phyloP scores from a whole-genome alignment of 2,329 filamentous ascomycete species.

The Colletotrichum sp. region DNA sequence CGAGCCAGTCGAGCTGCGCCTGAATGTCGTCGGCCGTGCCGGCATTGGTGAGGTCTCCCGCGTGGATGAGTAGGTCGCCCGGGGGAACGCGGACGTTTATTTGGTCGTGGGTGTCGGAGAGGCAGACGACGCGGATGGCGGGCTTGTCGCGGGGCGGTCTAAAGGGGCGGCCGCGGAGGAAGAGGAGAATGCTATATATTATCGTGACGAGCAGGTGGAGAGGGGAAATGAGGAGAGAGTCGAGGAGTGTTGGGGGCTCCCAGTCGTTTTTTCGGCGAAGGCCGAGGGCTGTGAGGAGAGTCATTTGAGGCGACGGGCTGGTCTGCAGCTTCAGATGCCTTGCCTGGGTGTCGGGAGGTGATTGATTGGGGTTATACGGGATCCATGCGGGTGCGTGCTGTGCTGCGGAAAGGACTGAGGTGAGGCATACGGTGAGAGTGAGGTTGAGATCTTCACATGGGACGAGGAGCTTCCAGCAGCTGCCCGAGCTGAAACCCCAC shows the following conservation, averaged over 20 bases:
- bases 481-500: conserved; percentile 16
- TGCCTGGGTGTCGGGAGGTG: neutral
- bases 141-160: conserved; percentile 57
- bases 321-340: neutral
- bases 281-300: conserved; percentile 47
- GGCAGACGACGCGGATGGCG: conserved; percentile 79
- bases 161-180: conserved; percentile 71
- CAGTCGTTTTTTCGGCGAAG: conserved; percentile 52
- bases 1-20: conserved; percentile 83
- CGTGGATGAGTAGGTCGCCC: conserved; percentile 88
- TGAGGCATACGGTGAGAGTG: conserved; percentile 5
- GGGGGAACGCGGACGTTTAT: conserved; percentile 65
- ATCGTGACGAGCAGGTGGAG: conserved; percentile 66
- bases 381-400: neutral
- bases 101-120: conserved; percentile 86
- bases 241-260: conserved; percentile 59
- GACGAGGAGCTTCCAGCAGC: conserved; percentile 6
- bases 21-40: conserved; percentile 79
- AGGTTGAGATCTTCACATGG: conserved; percentile 18
- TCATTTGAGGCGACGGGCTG: conserved; percentile 37
- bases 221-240: conserved; percentile 72
- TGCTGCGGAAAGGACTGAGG: neutral
- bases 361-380: neutral
- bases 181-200: conserved; percentile 68
- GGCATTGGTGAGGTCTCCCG: conserved; percentile 80